Conservation (phyloP, 1,139 yeast genomes). For the Candida gigantensis region DNA sequence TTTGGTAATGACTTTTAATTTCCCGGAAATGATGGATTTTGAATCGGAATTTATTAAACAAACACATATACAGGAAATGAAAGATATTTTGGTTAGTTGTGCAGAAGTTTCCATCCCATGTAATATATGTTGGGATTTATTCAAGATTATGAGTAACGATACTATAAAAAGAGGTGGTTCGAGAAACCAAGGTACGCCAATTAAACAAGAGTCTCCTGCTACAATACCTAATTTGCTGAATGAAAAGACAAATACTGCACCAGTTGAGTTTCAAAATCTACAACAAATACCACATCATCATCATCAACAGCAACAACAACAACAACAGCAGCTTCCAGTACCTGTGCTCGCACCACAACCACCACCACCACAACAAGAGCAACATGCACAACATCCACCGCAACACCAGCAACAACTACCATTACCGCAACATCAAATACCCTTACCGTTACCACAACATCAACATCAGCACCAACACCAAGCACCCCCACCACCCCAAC, state of each 20-base stretch:
- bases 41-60: constrained; percentile 12
- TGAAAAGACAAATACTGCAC: constrained; percentile 8
- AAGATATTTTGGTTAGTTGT: constrained; percentile 14
- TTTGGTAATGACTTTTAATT: constrained; percentile 20
- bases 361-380: background rate
- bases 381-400: too few species aligned
- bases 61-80: constrained; percentile 14
- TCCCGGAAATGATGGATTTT: constrained; percentile 23
- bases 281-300: background rate
- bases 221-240: constrained; percentile 16
- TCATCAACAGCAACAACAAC: background rate
- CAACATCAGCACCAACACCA: too few species aligned
- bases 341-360: background rate
- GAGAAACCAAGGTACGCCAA: constrained; percentile 10
- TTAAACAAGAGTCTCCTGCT: constrained; percentile 16
- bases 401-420: too few species aligned
- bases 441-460: background rate
- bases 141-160: constrained; percentile 17
- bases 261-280: background rate
- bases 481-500: too few species aligned
- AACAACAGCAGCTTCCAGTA: background rate
- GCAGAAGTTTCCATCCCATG: constrained; percentile 18
- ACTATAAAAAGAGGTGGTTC: constrained; percentile 4
- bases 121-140: constrained; percentile 20
- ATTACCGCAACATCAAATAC: too few species aligned